Base-by-base conservation (phyloP, 164 flowering plant species). In the Nymphaea colorata region DNA sequence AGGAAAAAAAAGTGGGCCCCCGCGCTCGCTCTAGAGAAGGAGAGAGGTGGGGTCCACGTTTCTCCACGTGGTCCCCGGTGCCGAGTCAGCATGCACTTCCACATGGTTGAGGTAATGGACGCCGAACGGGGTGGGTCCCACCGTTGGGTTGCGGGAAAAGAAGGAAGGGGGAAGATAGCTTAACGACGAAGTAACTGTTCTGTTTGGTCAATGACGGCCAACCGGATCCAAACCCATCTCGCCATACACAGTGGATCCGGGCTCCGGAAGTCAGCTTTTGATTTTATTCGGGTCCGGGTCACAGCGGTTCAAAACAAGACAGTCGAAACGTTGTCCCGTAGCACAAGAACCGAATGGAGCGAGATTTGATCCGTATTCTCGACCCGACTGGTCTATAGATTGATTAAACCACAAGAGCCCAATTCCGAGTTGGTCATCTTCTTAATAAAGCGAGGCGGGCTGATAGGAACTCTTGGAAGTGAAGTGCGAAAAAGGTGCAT, bases 1-100 rank as follows among this genome's bases (percentile, higher is more conserved):
- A 12, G 44, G 25, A 8, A 6, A 47, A 10, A 72, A 16, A 41
- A 3, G 16, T 53, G 4, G 65, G 44, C 12, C 14, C 51, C 36
- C 44, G 42, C n/a, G 43, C 57, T 55, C 43, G 74, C 8, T 12
- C 42, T 44, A 2, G 43, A 25, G 51, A 5, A 0, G 63, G 41
- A n/a, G 3, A 17, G 7, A 14, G 41, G 15, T 6, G 41, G 63
- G 57, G 57, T 51, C 57, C 57, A 51, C 15, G 53, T 16, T 18
- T 36, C 41, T 14, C 18, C 2, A 4, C 2, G 41, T 43, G 17
- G 57, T 4, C 64, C 18, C 2, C 5, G 12, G 60, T 79, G 83
- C 81, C 78, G 84, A 80, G 90, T 86, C 86, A 83, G 76, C 74
- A 47, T 72, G 81, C 92, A 85, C 87, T 59, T 42, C 25, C 25